A percentile compares a stretch with the other conserved stretches of the same genome.
These are phyloP conservation scores for Craterostigma plantagineum DNA, from an alignment of 257 asterid genomes.

Conservation along the genomic window DNA sequence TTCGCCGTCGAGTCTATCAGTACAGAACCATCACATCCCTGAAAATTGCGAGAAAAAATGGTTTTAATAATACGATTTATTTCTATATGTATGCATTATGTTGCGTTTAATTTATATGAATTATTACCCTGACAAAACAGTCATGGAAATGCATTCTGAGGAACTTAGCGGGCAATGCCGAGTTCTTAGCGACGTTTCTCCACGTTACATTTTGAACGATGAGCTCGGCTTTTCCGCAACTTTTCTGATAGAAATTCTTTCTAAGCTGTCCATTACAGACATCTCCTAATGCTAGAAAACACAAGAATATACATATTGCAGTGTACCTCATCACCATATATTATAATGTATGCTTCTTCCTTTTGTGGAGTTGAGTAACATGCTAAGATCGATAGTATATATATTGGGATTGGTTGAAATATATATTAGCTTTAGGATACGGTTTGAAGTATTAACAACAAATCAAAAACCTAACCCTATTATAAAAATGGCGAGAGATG, in stretches of 20 bases:
- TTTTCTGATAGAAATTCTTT: conserved; percentile 16
- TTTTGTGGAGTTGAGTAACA: no score
- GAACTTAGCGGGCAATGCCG: conserved; percentile 24
- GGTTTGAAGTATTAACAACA: no score
- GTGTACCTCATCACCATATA: background rate
- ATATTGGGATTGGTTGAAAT: no score
- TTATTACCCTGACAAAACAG: conserved; percentile 23
- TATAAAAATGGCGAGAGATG: no score
- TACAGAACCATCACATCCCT: conserved; percentile 43
- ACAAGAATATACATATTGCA: background rate
- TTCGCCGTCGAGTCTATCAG: conserved; percentile 14
- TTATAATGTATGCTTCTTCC: no score
- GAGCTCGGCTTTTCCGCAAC: conserved; percentile 22
- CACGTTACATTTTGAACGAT: conserved; percentile 17
- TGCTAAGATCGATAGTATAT: no score
- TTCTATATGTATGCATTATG: no score
- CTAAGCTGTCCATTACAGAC: conserved; percentile 16
- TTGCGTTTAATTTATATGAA: no score
- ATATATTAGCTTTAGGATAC: no score
- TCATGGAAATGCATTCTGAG: conserved; percentile 41
- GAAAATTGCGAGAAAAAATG: no score
- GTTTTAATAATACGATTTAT: no score
- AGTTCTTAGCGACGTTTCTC: conserved; percentile 17
- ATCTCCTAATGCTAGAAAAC: conserved; percentile 8
- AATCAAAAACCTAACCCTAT: no score